These are phyloP conservation scores for Gardenia jasminoides DNA, from an alignment of 257 asterid species.

Conservation along the genomic window DNA sequence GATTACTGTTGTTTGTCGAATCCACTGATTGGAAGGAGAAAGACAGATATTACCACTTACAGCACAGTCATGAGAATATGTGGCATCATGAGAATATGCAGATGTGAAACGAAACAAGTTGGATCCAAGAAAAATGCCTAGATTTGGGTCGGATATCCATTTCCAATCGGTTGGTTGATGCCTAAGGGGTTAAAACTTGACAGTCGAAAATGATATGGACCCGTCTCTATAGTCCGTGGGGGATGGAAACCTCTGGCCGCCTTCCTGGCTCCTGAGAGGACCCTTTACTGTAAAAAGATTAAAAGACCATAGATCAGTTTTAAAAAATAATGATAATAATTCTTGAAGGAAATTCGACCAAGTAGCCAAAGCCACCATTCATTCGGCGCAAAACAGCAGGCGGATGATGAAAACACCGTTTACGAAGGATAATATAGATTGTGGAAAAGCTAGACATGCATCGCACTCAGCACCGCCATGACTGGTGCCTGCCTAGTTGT, in stretches of 20 bases:
- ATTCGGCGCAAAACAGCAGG: constrained; percentile 2
- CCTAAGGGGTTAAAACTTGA: background rate
- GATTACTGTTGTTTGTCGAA: background rate
- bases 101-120: background rate
- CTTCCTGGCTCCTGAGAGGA: background rate
- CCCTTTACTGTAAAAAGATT: background rate
- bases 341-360: background rate
- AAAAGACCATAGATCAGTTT: background rate
- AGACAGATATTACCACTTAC: background rate
- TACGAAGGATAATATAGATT: constrained; percentile 15
- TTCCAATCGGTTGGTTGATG: background rate
- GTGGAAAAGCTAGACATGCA: constrained; percentile 22
- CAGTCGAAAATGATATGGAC: background rate
- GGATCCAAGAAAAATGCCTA: background rate
- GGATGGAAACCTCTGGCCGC: background rate
- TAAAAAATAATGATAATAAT: too few species aligned
- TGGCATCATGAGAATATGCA: background rate
- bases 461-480: constrained; percentile 19
- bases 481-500: constrained; percentile 11
- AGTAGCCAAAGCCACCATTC: background rate
- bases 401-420: constrained; percentile 18
- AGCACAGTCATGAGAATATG: constrained; percentile 2
- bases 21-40: background rate
- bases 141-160: background rate
- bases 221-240: background rate